Base-by-base conservation (phyloP, 192 early-diverging fungal genomes). In the Linnemannia elongata region DNA sequence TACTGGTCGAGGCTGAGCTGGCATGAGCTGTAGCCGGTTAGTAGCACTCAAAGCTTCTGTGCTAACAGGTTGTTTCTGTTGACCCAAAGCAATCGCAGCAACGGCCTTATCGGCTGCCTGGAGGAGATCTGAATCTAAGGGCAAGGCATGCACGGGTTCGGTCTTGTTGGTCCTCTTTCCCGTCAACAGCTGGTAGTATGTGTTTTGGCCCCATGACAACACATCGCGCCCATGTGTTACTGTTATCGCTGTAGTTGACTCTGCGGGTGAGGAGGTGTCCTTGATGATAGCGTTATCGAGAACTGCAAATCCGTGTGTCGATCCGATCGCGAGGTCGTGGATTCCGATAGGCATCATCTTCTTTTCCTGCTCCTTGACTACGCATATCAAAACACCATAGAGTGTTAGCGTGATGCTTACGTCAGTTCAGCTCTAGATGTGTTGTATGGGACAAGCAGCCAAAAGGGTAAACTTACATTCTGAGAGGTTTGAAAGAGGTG, bases 181-280 rank as follows among this genome's bases (percentile, higher is more conserved):
- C 7, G 87, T 86, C 42, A 88, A 72, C 20, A 90, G 60, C 38
- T 90, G 89, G 47, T 72, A 88, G 44, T 86, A 82, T 13, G 78
- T 79, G 74, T 90, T 90, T 38, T 88, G 89, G 33, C 89, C 89
- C 89, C 88, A 90, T n/a, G 80, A 69, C 69, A 88, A 63, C 3
- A 88, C 87, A 74, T 90, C 89, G n/a, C 87, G 82, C 1, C 89
- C 89, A 72, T 90, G 86, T 5, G 74, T 80, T 27, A 81, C 69
- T 30, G n/a, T 38, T 44, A 44, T 35, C 0, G 66, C 22, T 8
- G 41, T 66, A 0, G 41, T 38, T 12, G 44, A 74, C 0, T 71
- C 55, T 15, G 69, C 63, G 22, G 68, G 44, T 45, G 44, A 15
- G 0, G 52, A n/a, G 5, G 45, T 49, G 45, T 82, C 74, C 49